phyloP scores from a whole-genome alignment of 441 rosid genomes.

The Theobroma grandiflorum region DNA sequence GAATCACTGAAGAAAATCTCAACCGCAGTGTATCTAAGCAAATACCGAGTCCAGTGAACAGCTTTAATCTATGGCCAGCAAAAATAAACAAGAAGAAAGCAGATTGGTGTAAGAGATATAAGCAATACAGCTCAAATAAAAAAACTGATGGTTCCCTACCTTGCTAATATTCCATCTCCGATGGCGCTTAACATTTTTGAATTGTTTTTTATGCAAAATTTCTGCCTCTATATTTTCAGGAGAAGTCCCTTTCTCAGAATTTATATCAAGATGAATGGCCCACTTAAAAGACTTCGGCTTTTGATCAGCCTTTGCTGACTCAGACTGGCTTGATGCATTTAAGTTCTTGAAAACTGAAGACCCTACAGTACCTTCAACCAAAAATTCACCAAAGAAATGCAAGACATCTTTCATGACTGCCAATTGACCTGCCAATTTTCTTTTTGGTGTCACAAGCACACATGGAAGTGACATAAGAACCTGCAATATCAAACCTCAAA shows the following conservation, averaged over 20 bases:
- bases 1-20: constrained; percentile 91
- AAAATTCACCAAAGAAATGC: constrained; percentile 94
- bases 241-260: constrained; percentile 54
- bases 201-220: constrained; percentile 57
- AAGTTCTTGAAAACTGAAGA: constrained; percentile 87
- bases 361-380: constrained; percentile 97
- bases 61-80: constrained; percentile 71
- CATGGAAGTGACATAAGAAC: constrained; percentile 84
- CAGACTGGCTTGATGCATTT: constrained; percentile 57
- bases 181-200: constrained; percentile 83
- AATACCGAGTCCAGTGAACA: constrained; percentile 96
- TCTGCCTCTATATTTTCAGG: constrained; percentile 55
- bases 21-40: constrained; percentile 93
- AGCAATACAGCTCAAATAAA: constrained; percentile 19
- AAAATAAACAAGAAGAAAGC: constrained; percentile 31
- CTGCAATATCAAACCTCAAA: constrained; percentile 57
- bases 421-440: constrained; percentile 92
- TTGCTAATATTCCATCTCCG: constrained; percentile 92
- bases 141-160: constrained; percentile 51
- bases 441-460: constrained; percentile 91
- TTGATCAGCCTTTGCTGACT: constrained; percentile 63
- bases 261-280: constrained; percentile 54
- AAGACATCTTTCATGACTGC: constrained; percentile 85
- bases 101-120: constrained; percentile 37
- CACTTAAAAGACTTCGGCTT: constrained; percentile 67